Evolutionary conservation across 805 yeast genomes (phyloP).

Genomic region (Diddensiella santjacobensis): DNA sequence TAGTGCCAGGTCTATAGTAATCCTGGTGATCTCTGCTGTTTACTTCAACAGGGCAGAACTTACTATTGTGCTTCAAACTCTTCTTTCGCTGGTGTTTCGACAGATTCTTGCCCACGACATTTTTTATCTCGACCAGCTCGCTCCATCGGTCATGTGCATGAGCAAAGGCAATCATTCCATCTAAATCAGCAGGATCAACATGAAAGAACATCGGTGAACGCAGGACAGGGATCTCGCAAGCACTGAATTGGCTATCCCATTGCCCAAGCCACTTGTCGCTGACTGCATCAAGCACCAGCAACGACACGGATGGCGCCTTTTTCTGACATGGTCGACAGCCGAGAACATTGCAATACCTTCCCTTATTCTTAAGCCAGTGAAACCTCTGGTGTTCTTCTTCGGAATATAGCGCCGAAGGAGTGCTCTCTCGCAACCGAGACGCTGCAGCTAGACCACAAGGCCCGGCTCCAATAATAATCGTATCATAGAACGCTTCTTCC

Average conservation of each 20-base stretch:
- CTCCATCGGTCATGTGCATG: slow-evolving; percentile 32
- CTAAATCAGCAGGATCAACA: slow-evolving; percentile 43
- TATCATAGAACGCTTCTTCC: slow-evolving; percentile 27
- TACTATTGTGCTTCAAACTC: slow-evolving; percentile 7
- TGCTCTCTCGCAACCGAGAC: slow-evolving; percentile 41
- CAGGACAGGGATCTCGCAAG: slow-evolving; percentile 41
- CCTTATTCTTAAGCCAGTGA: slow-evolving; percentile 39
- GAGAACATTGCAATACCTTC: background rate
- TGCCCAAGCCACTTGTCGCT: slow-evolving; percentile 38
- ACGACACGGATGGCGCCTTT: slow-evolving; percentile 27
- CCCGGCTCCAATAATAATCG: slow-evolving; percentile 45
- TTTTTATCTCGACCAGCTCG: slow-evolving; percentile 39
- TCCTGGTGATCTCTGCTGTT: slow-evolving; percentile 45
- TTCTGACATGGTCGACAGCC: background rate
- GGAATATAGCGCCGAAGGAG: slow-evolving; percentile 43
- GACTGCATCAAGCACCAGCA: slow-evolving; percentile 38
- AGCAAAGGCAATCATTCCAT: slow-evolving; percentile 43
- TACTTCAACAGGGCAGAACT: slow-evolving; percentile 24
- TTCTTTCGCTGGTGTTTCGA: slow-evolving; percentile 41
- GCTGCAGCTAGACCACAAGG: slow-evolving; percentile 43
- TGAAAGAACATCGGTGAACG: slow-evolving; percentile 49
- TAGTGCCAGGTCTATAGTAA: slow-evolving; percentile 43
- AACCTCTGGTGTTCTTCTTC: slow-evolving; percentile 47
- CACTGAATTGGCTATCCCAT: slow-evolving; percentile 43
- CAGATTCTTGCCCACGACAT: slow-evolving; percentile 44